phyloP scores from a whole-genome alignment of 2,329 filamentous ascomycete species.

The Verticillium tricorpus region DNA sequence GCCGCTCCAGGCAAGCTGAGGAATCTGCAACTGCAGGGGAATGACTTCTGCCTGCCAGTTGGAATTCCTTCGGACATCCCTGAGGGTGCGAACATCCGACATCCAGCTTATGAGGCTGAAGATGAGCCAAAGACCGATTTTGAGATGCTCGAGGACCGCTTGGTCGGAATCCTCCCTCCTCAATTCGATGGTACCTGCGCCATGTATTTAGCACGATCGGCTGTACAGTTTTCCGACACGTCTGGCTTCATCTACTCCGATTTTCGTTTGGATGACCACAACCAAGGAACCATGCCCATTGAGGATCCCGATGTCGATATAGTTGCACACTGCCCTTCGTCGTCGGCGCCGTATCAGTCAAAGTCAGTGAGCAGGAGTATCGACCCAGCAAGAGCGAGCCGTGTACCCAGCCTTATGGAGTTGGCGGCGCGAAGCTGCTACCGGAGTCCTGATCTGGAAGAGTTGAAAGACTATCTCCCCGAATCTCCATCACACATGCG shows the following conservation, averaged over 20 bases:
- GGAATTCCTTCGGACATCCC: conserved; percentile 6
- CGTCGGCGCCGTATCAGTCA: conserved; percentile 13
- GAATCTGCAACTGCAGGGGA: conserved; percentile 55
- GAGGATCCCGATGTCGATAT: conserved; percentile 11
- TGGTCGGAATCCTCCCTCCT: conserved; percentile 2
- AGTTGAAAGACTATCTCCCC: conserved; percentile 38
- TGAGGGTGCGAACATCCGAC: conserved; percentile 8
- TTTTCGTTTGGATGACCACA: conserved; percentile 15
- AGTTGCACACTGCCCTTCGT: conserved; percentile 1
- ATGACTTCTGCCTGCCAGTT: conserved; percentile 50
- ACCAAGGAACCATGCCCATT: conserved; percentile 7
- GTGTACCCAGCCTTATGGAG: conserved; percentile 48
- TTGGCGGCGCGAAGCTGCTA: conserved; percentile 43
- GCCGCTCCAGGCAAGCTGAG: conserved; percentile 37
- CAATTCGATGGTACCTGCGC: conserved; percentile 12
- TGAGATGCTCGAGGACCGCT: conserved; percentile 3
- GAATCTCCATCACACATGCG: conserved; percentile 34
- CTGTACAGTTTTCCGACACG: conserved; percentile 23
- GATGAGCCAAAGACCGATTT: conserved; percentile 7
- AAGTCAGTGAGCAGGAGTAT: conserved; percentile 3
- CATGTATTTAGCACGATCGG: conserved; percentile 17
- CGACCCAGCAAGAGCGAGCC: conserved; percentile 16
- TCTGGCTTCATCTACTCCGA: conserved; percentile 13
- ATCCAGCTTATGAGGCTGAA: conserved; percentile 15
- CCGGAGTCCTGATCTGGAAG: conserved; percentile 33